Base-by-base conservation (phyloP, 352 stramenopile species). In the Globisporangium nunn region DNA sequence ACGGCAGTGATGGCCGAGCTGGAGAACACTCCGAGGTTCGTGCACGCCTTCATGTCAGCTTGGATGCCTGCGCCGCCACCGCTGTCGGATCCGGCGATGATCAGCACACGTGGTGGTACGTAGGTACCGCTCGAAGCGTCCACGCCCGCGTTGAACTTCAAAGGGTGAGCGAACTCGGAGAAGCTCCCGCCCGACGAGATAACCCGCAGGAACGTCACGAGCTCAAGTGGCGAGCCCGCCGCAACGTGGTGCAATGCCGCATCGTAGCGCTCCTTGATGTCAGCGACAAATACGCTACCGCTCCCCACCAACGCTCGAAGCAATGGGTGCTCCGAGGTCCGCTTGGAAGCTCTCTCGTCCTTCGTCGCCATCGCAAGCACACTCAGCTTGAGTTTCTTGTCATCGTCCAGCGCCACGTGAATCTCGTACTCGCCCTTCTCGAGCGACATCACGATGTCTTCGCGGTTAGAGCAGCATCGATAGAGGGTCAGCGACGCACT, bases 81-180 rank as follows among this genome's bases (percentile, higher is more conserved):
- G 12, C 85, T 97, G 70, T 98, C 94, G 2, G 81, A 96, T 49
- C 94, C 94, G 6, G 94, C 94, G 58, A 98, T 97, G 29, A 87
- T 97, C 50, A 97, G 90, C 28, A 97, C 86, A 8, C 74, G 72
- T 28, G 71, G 58, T 11, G 61, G 50, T 0, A 52, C 40, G 11
- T 33, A 48, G n/a, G 47, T n/a, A 15, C 5, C 37, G 37, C 37
- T 41, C 11, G 10, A 10, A 30, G 50, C 5, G 18, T 3, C 33
- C 29, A 23, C 17, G 15, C 28, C 23, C 12, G 29, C 23, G 4
- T 8, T 15, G 11, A 43, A 51, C 46, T 12, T 39, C 4, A 64
- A 46, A 5, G 51, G 58, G 8, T 64, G 37, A 47, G 58, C 52
- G 33, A 40, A 64, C 5, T 31, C 35, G 15, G 30, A 10, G 33